phyloP scores from a whole-genome alignment of 2,329 filamentous ascomycete species.

The Paradendryphiella salina region DNA sequence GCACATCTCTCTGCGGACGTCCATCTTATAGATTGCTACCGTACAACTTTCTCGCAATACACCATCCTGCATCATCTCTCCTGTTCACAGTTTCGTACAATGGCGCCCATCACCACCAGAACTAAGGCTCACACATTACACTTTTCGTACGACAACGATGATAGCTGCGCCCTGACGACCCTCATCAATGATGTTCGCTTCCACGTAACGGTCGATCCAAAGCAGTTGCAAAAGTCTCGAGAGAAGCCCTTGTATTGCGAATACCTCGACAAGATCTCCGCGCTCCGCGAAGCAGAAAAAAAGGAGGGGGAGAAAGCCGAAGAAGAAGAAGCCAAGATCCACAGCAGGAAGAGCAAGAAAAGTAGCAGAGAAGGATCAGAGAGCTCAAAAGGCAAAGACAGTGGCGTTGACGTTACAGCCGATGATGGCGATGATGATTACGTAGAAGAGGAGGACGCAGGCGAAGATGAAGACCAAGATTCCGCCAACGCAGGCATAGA shows the following conservation, averaged over 20 bases:
- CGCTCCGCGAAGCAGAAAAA: slow-evolving; percentile 20
- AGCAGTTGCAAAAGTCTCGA: slow-evolving; percentile 15
- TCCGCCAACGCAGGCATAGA: slow-evolving; percentile 20
- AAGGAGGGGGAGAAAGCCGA: slow-evolving; percentile 16
- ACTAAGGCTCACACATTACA: slow-evolving; percentile 18
- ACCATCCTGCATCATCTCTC: neutral
- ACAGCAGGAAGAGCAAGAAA: neutral
- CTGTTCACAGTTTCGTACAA: neutral
- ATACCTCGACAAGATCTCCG: slow-evolving; percentile 21
- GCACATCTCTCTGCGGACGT: neutral
- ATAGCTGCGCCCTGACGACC: slow-evolving; percentile 18
- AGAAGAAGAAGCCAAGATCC: slow-evolving; percentile 5
- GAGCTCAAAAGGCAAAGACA: slow-evolving; percentile 20
- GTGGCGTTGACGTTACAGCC: slow-evolving; percentile 21
- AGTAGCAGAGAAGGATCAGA: slow-evolving; percentile 1
- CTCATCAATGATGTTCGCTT: slow-evolving; percentile 28
- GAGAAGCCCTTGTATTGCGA: slow-evolving; percentile 24
- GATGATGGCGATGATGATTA: slow-evolving; percentile 16
- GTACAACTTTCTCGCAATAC: neutral
- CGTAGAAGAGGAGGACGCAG: slow-evolving; percentile 11
- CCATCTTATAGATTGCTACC: neutral
- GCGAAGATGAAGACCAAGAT: slow-evolving; percentile 22
- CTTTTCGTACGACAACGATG: slow-evolving; percentile 21
- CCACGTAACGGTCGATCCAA: slow-evolving; percentile 16
- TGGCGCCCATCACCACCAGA: slow-evolving; percentile 11